phyloP scores from a whole-genome alignment of 257 asterid species.

The Phtheirospermum japonicum region DNA sequence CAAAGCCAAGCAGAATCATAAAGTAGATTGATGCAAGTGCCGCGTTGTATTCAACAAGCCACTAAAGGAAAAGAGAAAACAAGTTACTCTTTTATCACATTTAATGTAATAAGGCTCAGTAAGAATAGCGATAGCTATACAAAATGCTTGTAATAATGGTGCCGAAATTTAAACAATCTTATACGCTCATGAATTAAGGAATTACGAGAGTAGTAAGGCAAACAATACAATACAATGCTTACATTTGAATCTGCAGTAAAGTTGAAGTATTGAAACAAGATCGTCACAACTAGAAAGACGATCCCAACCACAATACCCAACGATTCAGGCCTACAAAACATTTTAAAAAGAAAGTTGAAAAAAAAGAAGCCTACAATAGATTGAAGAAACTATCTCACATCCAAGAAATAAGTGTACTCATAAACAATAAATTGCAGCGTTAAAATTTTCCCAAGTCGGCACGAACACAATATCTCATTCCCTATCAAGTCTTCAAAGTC shows the following conservation, averaged over 20 bases:
- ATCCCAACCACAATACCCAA: conserved; percentile 84
- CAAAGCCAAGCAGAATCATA: conserved; percentile 92
- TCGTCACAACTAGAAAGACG: conserved; percentile 73
- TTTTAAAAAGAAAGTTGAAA: no score
- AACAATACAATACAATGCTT: conserved; percentile 25
- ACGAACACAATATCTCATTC: not conserved
- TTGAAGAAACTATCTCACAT: no score
- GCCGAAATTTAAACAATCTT: no score
- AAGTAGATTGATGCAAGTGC: conserved; percentile 93
- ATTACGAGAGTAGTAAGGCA: conserved; percentile 8
- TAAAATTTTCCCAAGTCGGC: not conserved
- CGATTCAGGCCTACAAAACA: conserved; percentile 80
- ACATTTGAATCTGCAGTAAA: conserved; percentile 59
- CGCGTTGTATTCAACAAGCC: conserved; percentile 98
- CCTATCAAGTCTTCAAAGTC: no score
- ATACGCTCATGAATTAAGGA: not conserved
- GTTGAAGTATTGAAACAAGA: conserved; percentile 70
- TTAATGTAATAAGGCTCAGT: no score
- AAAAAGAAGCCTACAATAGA: no score
- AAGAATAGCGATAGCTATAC: no score
- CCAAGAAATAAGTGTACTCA: not conserved
- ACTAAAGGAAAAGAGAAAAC: conserved; percentile 32
- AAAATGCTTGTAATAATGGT: no score
- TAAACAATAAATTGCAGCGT: conserved; percentile 14
- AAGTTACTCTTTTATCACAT: not conserved